These are phyloP conservation scores for Medicago ruthenica DNA, from an alignment of 306 rosid species.

Conservation along the genomic window DNA sequence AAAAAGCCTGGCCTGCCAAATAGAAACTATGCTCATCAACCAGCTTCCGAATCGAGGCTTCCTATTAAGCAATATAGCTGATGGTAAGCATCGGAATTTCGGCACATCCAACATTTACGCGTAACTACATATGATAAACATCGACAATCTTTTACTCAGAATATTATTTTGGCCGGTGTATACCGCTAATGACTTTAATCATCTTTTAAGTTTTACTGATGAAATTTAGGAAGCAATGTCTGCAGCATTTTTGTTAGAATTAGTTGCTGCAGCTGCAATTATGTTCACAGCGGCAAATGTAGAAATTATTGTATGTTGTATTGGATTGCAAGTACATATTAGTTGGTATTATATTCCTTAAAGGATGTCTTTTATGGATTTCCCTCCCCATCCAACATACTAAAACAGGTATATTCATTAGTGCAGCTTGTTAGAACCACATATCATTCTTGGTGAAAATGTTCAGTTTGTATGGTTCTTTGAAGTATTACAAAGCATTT, in stretches of 20 bases:
- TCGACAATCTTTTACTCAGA: conserved; percentile 11
- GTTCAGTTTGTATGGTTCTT: neutral
- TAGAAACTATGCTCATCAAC: conserved; percentile 91
- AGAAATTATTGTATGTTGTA: conserved; percentile 34
- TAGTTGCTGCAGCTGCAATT: conserved; percentile 51
- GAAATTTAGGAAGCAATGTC: conserved; percentile 46
- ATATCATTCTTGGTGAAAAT: neutral
- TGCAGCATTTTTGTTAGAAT: conserved; percentile 66
- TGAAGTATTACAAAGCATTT: neutral
- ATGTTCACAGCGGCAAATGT: conserved; percentile 23
- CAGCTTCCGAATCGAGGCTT: conserved; percentile 81
- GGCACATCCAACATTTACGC: conserved; percentile 69
- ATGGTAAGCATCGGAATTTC: conserved; percentile 88
- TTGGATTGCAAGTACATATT: conserved; percentile 8
- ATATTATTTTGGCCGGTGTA: conserved; percentile 19
- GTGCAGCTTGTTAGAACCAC: neutral
- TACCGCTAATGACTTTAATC: conserved; percentile 20
- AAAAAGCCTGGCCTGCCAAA: conserved; percentile 89
- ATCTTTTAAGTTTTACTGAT: neutral
- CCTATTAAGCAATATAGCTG: conserved; percentile 69
- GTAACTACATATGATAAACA: conserved; percentile 33
- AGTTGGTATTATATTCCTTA: neutral
- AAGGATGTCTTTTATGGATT: neutral
- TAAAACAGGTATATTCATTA: neutral
- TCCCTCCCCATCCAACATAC: neutral